Percentiles rank a stretch among this genome's conserved stretches.
These are phyloP conservation scores for Oryza nivara DNA, from an alignment of 176 grass and related monocot genomes.

Conservation along the genomic window DNA sequence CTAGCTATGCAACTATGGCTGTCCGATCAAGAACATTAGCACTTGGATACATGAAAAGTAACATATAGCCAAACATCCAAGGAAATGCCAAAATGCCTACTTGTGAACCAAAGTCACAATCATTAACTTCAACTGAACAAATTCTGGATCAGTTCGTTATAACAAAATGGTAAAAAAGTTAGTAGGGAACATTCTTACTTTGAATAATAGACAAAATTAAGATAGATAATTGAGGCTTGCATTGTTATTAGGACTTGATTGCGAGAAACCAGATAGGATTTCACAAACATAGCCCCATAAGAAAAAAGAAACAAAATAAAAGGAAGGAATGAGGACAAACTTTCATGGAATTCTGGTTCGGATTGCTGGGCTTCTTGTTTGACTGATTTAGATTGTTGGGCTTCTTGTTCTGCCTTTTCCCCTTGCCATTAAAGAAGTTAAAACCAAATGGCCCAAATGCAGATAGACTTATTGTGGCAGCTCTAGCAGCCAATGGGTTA, in stretches of 20 bases:
- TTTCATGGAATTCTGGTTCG: constrained; percentile 53
- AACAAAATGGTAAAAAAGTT: background rate
- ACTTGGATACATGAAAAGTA: constrained; percentile 3
- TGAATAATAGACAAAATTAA: background rate
- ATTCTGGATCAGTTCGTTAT: no score
- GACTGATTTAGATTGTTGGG: constrained; percentile 60
- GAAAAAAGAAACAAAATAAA: background rate
- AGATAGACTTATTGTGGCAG: constrained; percentile 70
- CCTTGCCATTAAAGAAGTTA: constrained; percentile 72
- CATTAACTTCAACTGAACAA: no score
- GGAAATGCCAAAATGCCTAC: background rate
- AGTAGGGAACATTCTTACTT: background rate
- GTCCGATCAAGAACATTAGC: constrained; percentile 6
- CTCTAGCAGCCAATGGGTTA: constrained; percentile 75
- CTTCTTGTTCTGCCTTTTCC: constrained; percentile 66
- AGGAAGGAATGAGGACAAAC: background rate
- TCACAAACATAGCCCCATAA: constrained; percentile 8
- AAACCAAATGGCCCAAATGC: constrained; percentile 75
- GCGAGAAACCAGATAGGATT: background rate
- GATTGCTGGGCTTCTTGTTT: constrained; percentile 49
- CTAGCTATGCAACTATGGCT: background rate
- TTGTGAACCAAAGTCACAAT: background rate
- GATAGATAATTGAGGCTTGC: background rate
- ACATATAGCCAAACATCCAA: background rate
- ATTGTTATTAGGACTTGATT: background rate